Percentiles rank a stretch among this genome's conserved stretches.
Conservation (phyloP, 129 eudicot species). For the Helianthus tuberosus region DNA sequence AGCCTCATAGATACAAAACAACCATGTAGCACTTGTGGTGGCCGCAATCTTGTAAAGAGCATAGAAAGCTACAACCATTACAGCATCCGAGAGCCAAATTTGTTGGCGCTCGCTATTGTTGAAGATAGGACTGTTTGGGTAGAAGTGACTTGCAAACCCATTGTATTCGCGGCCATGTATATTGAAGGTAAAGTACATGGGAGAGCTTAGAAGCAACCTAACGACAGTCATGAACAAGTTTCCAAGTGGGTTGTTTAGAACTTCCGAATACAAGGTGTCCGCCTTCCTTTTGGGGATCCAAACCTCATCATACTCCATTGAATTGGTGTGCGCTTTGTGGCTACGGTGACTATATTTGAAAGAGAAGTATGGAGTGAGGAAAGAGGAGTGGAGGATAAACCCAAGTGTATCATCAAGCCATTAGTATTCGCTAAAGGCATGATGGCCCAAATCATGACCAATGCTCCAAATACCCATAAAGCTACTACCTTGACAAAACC, state of each 20-base stretch:
- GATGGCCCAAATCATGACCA: constrained; percentile 37
- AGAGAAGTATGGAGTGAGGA: constrained; percentile 42
- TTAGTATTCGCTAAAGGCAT: constrained; percentile 25
- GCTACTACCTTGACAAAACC: constrained; percentile 30
- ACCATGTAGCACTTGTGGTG: constrained; percentile 26
- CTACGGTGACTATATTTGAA: constrained; percentile 42
- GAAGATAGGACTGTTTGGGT: constrained; percentile 39
- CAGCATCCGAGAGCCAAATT: constrained; percentile 33
- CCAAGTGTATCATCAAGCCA: constrained; percentile 37
- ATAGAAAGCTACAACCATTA: constrained; percentile 20
- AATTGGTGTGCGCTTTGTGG: constrained; percentile 44
- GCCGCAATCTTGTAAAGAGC: constrained; percentile 11
- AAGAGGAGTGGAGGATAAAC: constrained; percentile 18
- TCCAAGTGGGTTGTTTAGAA: constrained; percentile 37
- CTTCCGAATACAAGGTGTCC: constrained; percentile 11
- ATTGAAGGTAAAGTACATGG: constrained; percentile 48
- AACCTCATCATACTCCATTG: constrained; percentile 33
- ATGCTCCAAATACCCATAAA: constrained; percentile 37
- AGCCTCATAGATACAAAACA: constrained; percentile 26
- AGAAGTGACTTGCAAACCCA: constrained; percentile 30
- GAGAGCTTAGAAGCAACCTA: constrained; percentile 42
- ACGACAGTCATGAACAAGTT: constrained; percentile 24
- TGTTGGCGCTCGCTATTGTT: constrained; percentile 29
- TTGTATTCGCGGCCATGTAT: constrained; percentile 37
- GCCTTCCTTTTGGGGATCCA: constrained; percentile 31